Conservation (phyloP, 2,329 filamentous ascomycete species). For the Elsinoe batatas region DNA sequence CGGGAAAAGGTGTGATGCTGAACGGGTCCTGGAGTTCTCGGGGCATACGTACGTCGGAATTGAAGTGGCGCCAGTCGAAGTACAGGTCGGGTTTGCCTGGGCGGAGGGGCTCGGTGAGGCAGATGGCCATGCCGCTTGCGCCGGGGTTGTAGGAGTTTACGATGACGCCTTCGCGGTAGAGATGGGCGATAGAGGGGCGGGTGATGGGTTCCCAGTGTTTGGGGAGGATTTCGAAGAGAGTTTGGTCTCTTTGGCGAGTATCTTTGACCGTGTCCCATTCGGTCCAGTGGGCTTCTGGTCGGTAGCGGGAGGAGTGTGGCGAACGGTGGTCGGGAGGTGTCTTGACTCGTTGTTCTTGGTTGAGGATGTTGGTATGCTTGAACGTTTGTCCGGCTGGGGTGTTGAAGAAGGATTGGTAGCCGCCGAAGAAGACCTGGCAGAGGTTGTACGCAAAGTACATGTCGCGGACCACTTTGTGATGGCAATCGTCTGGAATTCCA, state of each 20-base stretch:
- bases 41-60: constrained; percentile 20
- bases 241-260: neutral
- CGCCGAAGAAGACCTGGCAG: constrained; percentile 32
- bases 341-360: constrained; percentile 33
- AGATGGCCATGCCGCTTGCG: constrained; percentile 31
- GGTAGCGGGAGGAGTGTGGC: constrained; percentile 29
- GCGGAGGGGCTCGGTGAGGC: constrained; percentile 29
- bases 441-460: constrained; percentile 30
- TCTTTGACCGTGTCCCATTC: constrained; percentile 27
- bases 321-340: constrained; percentile 30
- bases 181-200: constrained; percentile 34
- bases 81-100: constrained; percentile 32
- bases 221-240: constrained; percentile 18
- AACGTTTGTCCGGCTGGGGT: constrained; percentile 27
- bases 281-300: constrained; percentile 26
- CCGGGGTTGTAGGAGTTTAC: constrained; percentile 23
- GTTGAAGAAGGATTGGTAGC: constrained; percentile 28
- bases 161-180: constrained; percentile 40
- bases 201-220: constrained; percentile 20
- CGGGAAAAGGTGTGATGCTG: constrained; percentile 26
- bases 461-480: constrained; percentile 33
- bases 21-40: constrained; percentile 27
- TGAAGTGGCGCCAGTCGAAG: constrained; percentile 31
- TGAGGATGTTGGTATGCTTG: constrained; percentile 29
- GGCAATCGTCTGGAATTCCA: constrained; percentile 21